Percentiles rank a stretch among this genome's conserved stretches.
These are phyloP conservation scores for Physcomitrium patens DNA, from an alignment of 225 moss, liverwort and hornwort species.

Conservation along the genomic window DNA sequence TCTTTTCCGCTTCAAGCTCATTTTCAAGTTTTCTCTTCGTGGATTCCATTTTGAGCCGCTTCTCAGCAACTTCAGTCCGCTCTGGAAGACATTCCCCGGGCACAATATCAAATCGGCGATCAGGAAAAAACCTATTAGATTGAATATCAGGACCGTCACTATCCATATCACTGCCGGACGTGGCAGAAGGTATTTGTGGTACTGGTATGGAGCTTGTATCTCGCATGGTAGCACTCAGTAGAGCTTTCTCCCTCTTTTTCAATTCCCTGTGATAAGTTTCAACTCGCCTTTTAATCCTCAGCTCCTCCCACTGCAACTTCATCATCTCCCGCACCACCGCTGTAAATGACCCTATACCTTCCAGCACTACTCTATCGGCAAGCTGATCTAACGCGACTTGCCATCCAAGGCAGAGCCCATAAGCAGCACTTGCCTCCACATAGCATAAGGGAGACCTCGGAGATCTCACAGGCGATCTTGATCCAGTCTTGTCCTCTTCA, in stretches of 20 bases:
- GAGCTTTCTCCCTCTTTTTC: slow-evolving; percentile 57
- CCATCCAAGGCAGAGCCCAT: slow-evolving; percentile 66
- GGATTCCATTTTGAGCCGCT: slow-evolving; percentile 48
- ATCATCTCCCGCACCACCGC: slow-evolving; percentile 70
- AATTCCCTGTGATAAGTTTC: slow-evolving; percentile 65
- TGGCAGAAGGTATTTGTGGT: slow-evolving; percentile 50
- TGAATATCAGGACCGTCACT: slow-evolving; percentile 34
- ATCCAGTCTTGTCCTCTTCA: slow-evolving; percentile 55
- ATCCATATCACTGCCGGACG: slow-evolving; percentile 64
- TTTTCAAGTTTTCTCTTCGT: slow-evolving; percentile 48
- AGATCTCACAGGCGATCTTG: slow-evolving; percentile 51
- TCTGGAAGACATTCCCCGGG: slow-evolving; percentile 38
- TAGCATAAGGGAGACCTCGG: slow-evolving; percentile 40
- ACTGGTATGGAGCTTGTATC: slow-evolving; percentile 36
- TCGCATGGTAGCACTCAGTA: slow-evolving; percentile 39
- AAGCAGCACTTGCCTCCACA: slow-evolving; percentile 52
- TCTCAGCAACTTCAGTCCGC: slow-evolving; percentile 47
- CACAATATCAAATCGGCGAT: slow-evolving; percentile 45
- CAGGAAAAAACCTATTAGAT: slow-evolving; percentile 26
- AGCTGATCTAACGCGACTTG: slow-evolving; percentile 65
- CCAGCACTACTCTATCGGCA: slow-evolving; percentile 61
- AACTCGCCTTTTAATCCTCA: slow-evolving; percentile 63
- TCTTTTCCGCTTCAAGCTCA: slow-evolving; percentile 43
- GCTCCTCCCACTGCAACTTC: slow-evolving; percentile 72
- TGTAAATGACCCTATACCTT: slow-evolving; percentile 66